Evolutionary conservation across 768 basidiomycete species (phyloP).

Genomic region (Rhodosporidiobolus odoratus): DNA sequence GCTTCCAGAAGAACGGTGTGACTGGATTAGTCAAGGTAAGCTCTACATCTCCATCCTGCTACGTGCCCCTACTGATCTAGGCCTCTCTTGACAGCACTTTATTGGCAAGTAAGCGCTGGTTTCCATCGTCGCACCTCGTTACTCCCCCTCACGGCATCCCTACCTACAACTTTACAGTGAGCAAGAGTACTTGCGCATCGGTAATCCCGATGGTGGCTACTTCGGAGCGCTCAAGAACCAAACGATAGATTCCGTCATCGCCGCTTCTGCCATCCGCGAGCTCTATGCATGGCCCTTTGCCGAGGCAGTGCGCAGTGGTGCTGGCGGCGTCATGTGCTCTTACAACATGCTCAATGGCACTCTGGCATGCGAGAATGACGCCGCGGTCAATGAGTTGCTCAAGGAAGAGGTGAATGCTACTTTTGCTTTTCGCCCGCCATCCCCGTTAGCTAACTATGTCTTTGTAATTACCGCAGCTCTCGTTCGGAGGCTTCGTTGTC

Average conservation of each 20-base stretch:
- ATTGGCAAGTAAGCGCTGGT: not conserved
- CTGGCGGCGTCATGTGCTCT: conserved; percentile 32
- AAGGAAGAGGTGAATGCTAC: conserved; percentile 54
- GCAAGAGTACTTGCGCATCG: conserved; percentile 48
- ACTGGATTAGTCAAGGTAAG: conserved; percentile 51
- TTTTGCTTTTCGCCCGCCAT: not conserved
- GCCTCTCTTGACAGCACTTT: not conserved
- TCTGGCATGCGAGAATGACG: conserved; percentile 65
- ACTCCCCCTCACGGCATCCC: not conserved
- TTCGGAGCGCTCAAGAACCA: conserved; percentile 41
- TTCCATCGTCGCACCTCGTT: not conserved
- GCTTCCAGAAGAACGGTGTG: conserved; percentile 39
- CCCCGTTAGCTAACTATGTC: not conserved
- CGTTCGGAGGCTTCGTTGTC: not conserved
- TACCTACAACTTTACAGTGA: conserved; percentile 46
- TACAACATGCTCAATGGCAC: conserved; percentile 45
- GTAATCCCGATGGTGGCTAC: conserved; percentile 22
- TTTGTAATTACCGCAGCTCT: not conserved
- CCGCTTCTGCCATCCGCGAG: conserved; percentile 44
- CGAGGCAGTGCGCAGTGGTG: conserved; percentile 11
- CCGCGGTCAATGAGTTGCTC: conserved; percentile 65
- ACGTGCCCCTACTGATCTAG: conserved; percentile 50
- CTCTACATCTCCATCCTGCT: not conserved
- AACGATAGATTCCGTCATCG: conserved; percentile 52
- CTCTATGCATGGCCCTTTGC: conserved; percentile 25